A percentile compares a stretch with the other conserved stretches of the same genome.
Evolutionary conservation across 1,139 yeast species (phyloP).

Genomic region (Diutina rugosa): DNA sequence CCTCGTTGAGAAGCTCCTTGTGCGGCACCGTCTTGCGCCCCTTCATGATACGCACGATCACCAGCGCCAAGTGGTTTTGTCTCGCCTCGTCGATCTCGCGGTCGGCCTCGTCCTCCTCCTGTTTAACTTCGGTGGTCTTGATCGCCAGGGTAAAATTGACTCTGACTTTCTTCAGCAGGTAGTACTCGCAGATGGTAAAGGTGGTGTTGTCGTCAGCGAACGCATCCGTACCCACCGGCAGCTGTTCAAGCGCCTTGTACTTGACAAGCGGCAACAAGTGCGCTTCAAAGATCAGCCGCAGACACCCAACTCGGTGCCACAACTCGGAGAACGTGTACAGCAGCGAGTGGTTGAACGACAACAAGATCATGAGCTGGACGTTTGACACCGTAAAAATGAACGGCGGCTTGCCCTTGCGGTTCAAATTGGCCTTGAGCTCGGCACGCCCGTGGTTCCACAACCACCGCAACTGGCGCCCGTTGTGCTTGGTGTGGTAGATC

Average conservation of each 20-base stretch:
- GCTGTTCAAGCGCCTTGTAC: slow-evolving; percentile 59
- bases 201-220: slow-evolving; percentile 19
- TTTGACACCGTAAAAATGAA: slow-evolving; percentile 71
- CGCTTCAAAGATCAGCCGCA: slow-evolving; percentile 53
- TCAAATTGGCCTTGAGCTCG: slow-evolving; percentile 79
- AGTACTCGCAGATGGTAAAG: slow-evolving; percentile 67
- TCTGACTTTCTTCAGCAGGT: slow-evolving; percentile 72
- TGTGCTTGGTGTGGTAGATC: slow-evolving; percentile 64
- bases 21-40: slow-evolving; percentile 75
- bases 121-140: slow-evolving; percentile 64
- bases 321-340: slow-evolving; percentile 51
- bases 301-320: slow-evolving; percentile 53
- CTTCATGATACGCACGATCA: slow-evolving; percentile 94
- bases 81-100: slow-evolving; percentile 83
- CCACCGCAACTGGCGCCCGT: slow-evolving; percentile 88
- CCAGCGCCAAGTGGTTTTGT: slow-evolving; percentile 77
- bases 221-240: slow-evolving; percentile 40
- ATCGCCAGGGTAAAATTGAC: slow-evolving; percentile 80
- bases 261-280: slow-evolving; percentile 71
- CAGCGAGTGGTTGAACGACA: slow-evolving; percentile 61
- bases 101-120: slow-evolving; percentile 60
- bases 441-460: slow-evolving; percentile 92
- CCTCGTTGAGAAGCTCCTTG: slow-evolving; percentile 75
- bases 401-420: slow-evolving; percentile 75
- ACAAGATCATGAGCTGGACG: slow-evolving; percentile 74